These are phyloP conservation scores for Colletotrichum sp. DNA, from an alignment of 2,329 filamentous ascomycete species.

Conservation along the genomic window DNA sequence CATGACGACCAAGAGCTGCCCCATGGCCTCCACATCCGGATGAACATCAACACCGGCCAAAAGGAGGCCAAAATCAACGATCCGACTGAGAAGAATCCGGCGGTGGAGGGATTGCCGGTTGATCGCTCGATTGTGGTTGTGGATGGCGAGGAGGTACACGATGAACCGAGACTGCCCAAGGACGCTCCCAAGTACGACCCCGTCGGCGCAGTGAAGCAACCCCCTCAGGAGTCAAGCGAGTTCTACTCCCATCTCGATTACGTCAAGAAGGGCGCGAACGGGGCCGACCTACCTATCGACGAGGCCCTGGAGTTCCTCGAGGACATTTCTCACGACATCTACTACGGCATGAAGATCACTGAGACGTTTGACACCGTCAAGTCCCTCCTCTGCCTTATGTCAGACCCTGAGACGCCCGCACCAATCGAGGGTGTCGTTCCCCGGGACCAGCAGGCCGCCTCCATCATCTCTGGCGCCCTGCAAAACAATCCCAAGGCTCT, in stretches of 20 bases:
- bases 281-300: slow-evolving; percentile 42
- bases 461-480: slow-evolving; percentile 61
- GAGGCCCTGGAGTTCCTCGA: slow-evolving; percentile 62
- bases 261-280: slow-evolving; percentile 24
- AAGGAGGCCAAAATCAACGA: slow-evolving; percentile 72
- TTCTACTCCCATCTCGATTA: slow-evolving; percentile 23
- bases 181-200: slow-evolving; percentile 63
- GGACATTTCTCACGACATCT: slow-evolving; percentile 71
- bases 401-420: slow-evolving; percentile 28
- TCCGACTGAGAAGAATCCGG: slow-evolving; percentile 53
- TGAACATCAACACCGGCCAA: slow-evolving; percentile 67
- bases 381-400: slow-evolving; percentile 62
- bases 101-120: slow-evolving; percentile 55
- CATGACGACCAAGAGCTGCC: slow-evolving; percentile 70
- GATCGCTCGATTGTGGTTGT: slow-evolving; percentile 60
- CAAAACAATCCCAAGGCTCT: slow-evolving; percentile 71
- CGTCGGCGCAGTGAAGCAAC: slow-evolving; percentile 62
- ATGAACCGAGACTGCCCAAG: slow-evolving; percentile 41
- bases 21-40: slow-evolving; percentile 67
- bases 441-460: slow-evolving; percentile 58
- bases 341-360: slow-evolving; percentile 69
- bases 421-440: slow-evolving; percentile 31
- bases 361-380: slow-evolving; percentile 59
- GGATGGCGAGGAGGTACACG: slow-evolving; percentile 45
- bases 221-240: slow-evolving; percentile 36